These are phyloP conservation scores for Phtheirospermum japonicum DNA, from an alignment of 257 asterid species.

Conservation along the genomic window DNA sequence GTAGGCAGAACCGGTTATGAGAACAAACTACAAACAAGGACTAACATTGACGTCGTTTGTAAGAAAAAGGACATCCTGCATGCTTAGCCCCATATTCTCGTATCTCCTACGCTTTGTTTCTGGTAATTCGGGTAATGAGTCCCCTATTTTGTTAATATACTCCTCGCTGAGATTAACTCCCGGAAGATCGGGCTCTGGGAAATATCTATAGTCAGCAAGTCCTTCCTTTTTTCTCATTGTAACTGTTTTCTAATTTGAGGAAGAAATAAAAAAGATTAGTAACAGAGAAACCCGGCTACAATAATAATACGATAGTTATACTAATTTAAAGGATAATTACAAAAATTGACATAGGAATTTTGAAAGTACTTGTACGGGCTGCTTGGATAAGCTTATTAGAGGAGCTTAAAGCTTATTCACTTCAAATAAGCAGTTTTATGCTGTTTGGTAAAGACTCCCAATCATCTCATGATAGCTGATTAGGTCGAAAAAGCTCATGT, in stretches of 20 bases:
- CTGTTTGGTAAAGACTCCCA: too few relatives aligned
- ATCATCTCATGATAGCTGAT: too few relatives aligned
- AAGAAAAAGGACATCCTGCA: conserved; percentile 97
- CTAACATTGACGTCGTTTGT: conserved; percentile 72
- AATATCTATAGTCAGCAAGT: conserved; percentile 92
- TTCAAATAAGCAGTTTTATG: too few relatives aligned
- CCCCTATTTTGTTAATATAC: conserved; percentile 49
- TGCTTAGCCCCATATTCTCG: conserved; percentile 78
- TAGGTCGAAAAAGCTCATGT: too few relatives aligned
- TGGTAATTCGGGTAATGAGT: conserved; percentile 90
- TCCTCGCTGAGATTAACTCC: conserved; percentile 71
- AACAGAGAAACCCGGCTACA: not conserved
- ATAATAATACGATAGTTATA: conserved; percentile 2
- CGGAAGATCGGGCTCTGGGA: conserved; percentile 99
- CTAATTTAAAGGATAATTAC: conserved; percentile 6
- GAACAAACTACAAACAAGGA: conserved; percentile 14
- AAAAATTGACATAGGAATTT: too few relatives aligned
- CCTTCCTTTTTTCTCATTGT: conserved; percentile 99
- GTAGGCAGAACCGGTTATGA: not conserved
- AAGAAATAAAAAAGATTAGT: conserved; percentile 29
- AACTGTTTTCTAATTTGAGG: conserved; percentile 70
- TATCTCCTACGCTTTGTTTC: conserved; percentile 88
- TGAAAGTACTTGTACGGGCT: too few relatives aligned
- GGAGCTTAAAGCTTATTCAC: too few relatives aligned
- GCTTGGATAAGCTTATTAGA: too few relatives aligned